Evolutionary conservation across 352 stramenopile species (phyloP), one percentile per base, ranked within the genome.

Genomic region (Pythium phragmitis): DNA sequence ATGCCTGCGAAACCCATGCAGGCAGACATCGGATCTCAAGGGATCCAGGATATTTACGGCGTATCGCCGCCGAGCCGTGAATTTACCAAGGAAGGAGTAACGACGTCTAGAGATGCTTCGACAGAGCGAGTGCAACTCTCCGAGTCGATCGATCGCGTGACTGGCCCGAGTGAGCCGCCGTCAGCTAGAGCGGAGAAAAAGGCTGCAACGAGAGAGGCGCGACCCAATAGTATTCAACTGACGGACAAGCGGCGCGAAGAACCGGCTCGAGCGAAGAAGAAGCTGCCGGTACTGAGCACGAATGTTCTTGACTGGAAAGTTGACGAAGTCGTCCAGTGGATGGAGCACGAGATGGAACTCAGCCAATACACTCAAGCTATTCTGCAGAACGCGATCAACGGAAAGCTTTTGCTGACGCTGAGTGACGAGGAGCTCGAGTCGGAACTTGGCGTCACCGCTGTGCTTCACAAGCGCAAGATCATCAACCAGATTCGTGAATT

Each of bases 231-330:
- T 39, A 16, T 34, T 4, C 55, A 53, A 51, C 41, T 12, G 4
- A n/a, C 55, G 19, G 33, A 33, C 36, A 13, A 19, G 11, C 48
- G 23, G 39, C 42, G 13, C 13, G 23, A 37, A 34, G 33, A 54
- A 43, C 26, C 7, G 23, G 41, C 33, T 17, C n/a, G 21, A 42
- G 11, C 17, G 19, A 73, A 61, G 56, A 64, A 54, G 33, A 57
- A 65, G 28, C 16, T 64, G 6, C 53, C 65, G 23, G 9, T 53
- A 17, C 45, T 68, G n/a, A 70, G 56, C 43, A 62, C 72, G 7
- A 68, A 72, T 11, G 60, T 83, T 0, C 13, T 77, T 1, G 68
- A 79, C 46, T 86, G 77, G 77, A 86, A 83, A 67, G 75, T 86
- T 6, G 70, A 74, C 36, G 77, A 86, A 41, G 77, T 86, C 2